Evolutionary conservation across 2,329 filamentous ascomycete genomes (phyloP), one percentile per base, ranked within the genome.

Genomic region (Ceratocystis cacaofunesta): DNA sequence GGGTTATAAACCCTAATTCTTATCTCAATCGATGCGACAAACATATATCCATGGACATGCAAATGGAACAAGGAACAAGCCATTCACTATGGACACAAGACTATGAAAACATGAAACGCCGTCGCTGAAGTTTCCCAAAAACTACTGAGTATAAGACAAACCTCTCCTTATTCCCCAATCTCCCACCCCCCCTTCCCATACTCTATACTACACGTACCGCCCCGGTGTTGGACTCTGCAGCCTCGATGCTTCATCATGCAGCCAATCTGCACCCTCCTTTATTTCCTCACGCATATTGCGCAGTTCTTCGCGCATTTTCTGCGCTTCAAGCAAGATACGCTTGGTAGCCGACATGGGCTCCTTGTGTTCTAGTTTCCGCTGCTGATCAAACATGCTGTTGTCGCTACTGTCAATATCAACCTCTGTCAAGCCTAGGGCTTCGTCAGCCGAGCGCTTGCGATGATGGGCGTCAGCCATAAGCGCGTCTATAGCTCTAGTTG

Each of bases 181-280:
- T 1, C 50, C 50, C 19, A 2, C n/a, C 50, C 5, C 5, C 22
- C 8, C 19, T 32, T 5, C 19, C 7, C 28, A 7, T 52, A 4
- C 55, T 22, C 55, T n/a, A 25, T 6, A n/a, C 32, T 8, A 36
- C 58, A 15, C 41, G 30, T 50, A 65, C 4, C 55, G 43, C 2
- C 22, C 19, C 6, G 63, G 63, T 1, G 72, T 64, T 65, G 76
- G 75, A 66, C 72, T 75, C 64, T 75, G 74, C 68, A 80, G 68
- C 50, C 73, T 74, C 64, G 76, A 74, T 46, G 76, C 78, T 70
- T 81, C 78, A 63, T 75, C 74, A 64, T 72, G 73, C 70, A 77
- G 79, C 79, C 79, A 81, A 22, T 74, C 72, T n/a, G 74, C 74
- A 17, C 75, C 77, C 68, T 79, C 74, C 68, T 80, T 77, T 71